phyloP scores from a whole-genome alignment of 2,329 filamentous ascomycete genomes.

The Thermothelomyces thermophilus region DNA sequence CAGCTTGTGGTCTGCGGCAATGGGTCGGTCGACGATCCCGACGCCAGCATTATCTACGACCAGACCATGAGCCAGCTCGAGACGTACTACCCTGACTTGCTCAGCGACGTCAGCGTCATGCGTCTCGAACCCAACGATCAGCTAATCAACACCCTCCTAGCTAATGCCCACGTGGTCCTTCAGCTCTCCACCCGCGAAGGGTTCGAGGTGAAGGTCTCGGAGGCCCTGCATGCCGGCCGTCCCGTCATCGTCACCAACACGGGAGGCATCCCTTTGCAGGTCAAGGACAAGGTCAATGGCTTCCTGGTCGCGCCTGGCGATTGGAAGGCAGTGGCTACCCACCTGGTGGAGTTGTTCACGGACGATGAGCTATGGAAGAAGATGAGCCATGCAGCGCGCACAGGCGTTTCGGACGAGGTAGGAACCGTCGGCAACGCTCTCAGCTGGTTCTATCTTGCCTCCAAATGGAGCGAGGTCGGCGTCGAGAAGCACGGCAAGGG shows the following conservation, averaged over 20 bases:
- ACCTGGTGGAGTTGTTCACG: slow-evolving; percentile 60
- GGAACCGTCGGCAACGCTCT: slow-evolving; percentile 74
- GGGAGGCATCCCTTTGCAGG: slow-evolving; percentile 75
- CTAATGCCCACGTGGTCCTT: slow-evolving; percentile 64
- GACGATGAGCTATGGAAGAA: slow-evolving; percentile 56
- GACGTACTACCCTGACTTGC: slow-evolving; percentile 53
- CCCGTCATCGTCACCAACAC: slow-evolving; percentile 69
- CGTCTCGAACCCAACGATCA: slow-evolving; percentile 73
- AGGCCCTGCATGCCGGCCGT: slow-evolving; percentile 72
- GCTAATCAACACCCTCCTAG: slow-evolving; percentile 68
- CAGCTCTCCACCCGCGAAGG: slow-evolving; percentile 77
- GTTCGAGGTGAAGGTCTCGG: slow-evolving; percentile 81
- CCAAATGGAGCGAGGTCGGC: slow-evolving; percentile 53
- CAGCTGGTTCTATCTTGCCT: slow-evolving; percentile 70
- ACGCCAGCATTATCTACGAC: slow-evolving; percentile 66
- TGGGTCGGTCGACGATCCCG: slow-evolving; percentile 74
- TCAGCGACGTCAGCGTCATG: slow-evolving; percentile 64
- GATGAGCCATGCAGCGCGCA: slow-evolving; percentile 59
- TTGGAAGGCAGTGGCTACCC: slow-evolving; percentile 59
- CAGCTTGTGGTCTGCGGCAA: slow-evolving; percentile 76
- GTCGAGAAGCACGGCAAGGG: slow-evolving; percentile 35
- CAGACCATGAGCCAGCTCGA: slow-evolving; percentile 63
- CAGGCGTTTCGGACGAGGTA: slow-evolving; percentile 72
- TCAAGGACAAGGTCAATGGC: slow-evolving; percentile 64
- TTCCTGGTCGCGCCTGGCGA: slow-evolving; percentile 69